Evolutionary conservation across 129 eudicot genomes (phyloP), one percentile per base, ranked within the genome.

Genomic region (Flaveria ramosissima): DNA sequence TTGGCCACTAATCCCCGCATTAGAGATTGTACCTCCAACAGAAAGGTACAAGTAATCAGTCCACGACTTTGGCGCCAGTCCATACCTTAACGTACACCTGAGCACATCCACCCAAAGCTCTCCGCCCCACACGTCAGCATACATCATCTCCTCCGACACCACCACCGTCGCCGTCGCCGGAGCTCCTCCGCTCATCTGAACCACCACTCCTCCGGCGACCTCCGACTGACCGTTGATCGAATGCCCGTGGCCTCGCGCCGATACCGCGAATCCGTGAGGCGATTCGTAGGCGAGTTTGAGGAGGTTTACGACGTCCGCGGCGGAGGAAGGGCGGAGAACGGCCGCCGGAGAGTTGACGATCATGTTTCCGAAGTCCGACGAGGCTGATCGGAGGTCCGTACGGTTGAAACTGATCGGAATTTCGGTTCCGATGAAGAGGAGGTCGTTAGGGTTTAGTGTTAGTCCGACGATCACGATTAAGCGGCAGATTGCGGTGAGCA

Each of bases 221-320:
- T 74, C 84, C 51, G 98, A 85, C 70, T 93, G 98, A 5, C 98
- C 98, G 73, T 88, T 93, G 15, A 93, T 90, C 1, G 98, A 93
- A 76, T 93, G 98, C 21, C 98, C 98, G 76, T 90, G 97, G 14
- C 98, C 98, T 48, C 98, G 67, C 0, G 98, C 98, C 36, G 98
- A 93, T 15, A 93, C 89, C 7, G 74, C 16, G 72, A 88, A 85
- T 15, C 96, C 96, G 0, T 76, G 51, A 27, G 68, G 70, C 32
- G 89, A 85, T 76, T 84, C 87, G 70, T 87, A 87, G 6, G 92
- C 89, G 0, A 83, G 64, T 47, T 67, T 76, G 0, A 93, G 77
- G 0, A 93, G 45, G 17, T 86, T 81, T 7, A 86, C 87, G 3
- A 93, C 81, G 76, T 90, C 98, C 9, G 47, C 80, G 2, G 88